These are phyloP conservation scores for Solanum chacoense DNA, from an alignment of 305 asterid species.

Conservation along the genomic window DNA sequence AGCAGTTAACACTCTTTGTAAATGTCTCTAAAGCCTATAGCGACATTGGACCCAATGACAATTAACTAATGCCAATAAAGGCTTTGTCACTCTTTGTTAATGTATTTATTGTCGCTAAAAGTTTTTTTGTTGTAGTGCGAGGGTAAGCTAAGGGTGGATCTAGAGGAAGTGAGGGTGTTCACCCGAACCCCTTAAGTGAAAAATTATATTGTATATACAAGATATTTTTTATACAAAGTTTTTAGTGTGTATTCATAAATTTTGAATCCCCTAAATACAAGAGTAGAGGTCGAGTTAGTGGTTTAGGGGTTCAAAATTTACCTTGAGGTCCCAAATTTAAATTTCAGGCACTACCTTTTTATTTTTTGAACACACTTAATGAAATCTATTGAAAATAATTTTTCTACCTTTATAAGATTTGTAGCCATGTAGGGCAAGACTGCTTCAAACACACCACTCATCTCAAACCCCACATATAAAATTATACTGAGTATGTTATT, in stretches of 20 bases:
- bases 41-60: no score
- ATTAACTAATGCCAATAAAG: no score
- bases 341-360: not conserved
- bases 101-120: no score
- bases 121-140: not conserved
- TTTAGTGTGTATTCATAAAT: no score
- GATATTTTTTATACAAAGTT: not conserved
- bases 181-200: not conserved
- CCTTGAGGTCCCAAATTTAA: not conserved
- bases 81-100: no score
- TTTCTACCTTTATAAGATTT: not conserved
- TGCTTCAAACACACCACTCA: not conserved
- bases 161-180: not conserved
- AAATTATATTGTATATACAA: not conserved
- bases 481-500: not conserved
- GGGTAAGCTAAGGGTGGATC: not conserved
- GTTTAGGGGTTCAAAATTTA: not conserved
- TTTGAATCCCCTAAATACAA: not conserved
- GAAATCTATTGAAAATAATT: not conserved
- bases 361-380: not conserved
- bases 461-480: not conserved
- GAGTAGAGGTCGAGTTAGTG: not conserved
- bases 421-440: not conserved
- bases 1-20: no score
- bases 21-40: no score